phyloP scores from a whole-genome alignment of 441 rosid genomes.

The Hura crepitans region DNA sequence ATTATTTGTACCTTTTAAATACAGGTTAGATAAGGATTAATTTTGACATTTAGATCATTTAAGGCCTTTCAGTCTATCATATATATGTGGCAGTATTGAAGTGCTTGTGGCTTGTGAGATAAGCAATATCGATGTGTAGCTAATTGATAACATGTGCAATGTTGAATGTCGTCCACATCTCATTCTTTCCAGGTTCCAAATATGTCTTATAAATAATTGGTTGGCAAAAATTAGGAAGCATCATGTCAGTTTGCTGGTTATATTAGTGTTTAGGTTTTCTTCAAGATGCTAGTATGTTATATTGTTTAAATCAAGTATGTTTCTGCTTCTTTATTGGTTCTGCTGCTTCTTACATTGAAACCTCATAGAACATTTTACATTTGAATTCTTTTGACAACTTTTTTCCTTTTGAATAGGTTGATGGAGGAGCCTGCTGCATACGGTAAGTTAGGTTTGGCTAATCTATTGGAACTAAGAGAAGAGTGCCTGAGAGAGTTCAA shows the following conservation, averaged over 20 bases:
- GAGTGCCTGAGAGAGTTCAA: conserved; percentile 98
- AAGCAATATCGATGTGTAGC: background rate
- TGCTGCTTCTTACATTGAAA: background rate
- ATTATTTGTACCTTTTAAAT: background rate
- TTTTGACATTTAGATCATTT: background rate
- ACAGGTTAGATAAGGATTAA: background rate
- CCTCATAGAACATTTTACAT: background rate
- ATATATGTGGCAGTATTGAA: background rate
- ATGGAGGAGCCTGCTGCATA: conserved; percentile 99
- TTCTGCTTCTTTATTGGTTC: background rate
- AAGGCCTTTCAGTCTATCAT: background rate
- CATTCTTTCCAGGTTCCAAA: background rate
- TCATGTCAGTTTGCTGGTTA: background rate
- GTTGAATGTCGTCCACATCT: background rate
- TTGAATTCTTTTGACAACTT: conserved; percentile 14
- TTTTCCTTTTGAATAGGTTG: conserved; percentile 45
- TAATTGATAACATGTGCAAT: background rate
- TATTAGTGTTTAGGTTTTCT: conserved; percentile 1
- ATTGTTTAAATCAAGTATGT: background rate
- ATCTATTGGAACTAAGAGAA: conserved; percentile 95
- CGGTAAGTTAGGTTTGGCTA: conserved; percentile 94
- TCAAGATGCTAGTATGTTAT: background rate
- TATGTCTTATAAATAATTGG: background rate
- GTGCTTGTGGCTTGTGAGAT: conserved; percentile 6
- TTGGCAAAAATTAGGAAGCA: background rate